Conservation (phyloP, 352 stramenopile genomes). For the Pythium aquatile region DNA sequence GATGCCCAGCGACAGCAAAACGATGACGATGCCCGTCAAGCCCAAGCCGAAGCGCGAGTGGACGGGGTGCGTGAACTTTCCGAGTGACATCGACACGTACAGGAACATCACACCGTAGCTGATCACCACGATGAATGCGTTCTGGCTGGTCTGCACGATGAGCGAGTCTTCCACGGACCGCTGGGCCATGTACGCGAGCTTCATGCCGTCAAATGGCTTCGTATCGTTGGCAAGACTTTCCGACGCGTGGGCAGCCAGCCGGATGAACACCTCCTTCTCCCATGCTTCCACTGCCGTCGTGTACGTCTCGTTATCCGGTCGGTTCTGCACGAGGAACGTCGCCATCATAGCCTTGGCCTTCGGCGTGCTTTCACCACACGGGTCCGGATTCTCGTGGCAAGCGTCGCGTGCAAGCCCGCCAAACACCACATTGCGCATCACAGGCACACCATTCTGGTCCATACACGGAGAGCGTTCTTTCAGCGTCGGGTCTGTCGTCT, state of each 20-base stretch:
- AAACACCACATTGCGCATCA: constrained; percentile 89
- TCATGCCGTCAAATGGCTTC: constrained; percentile 42
- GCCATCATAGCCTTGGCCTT: constrained; percentile 76
- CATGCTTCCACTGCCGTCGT: constrained; percentile 70
- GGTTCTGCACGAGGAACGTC: constrained; percentile 87
- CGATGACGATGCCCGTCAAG: constrained; percentile 83
- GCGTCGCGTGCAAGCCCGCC: constrained; percentile 59
- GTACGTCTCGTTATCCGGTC: constrained; percentile 72
- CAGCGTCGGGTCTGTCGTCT: constrained; percentile 62
- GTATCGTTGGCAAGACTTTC: constrained; percentile 10
- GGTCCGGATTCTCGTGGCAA: constrained; percentile 78
- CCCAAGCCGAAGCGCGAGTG: constrained; percentile 80
- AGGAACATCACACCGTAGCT: constrained; percentile 91
- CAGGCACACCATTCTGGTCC: constrained; percentile 88
- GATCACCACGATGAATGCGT: constrained; percentile 85
- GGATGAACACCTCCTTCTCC: constrained; percentile 80
- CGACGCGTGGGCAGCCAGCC: constrained; percentile 26
- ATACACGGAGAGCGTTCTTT: constrained; percentile 73
- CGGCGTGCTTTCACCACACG: constrained; percentile 77
- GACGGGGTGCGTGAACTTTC: constrained; percentile 61
- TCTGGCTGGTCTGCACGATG: constrained; percentile 82
- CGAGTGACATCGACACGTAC: constrained; percentile 86
- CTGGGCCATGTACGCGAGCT: constrained; percentile 85
- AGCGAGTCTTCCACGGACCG: constrained; percentile 84
- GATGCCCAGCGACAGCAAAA: constrained; percentile 72